phyloP scores from a whole-genome alignment of 108 stramenopile species.

The Nannochloropsis oceanica region DNA sequence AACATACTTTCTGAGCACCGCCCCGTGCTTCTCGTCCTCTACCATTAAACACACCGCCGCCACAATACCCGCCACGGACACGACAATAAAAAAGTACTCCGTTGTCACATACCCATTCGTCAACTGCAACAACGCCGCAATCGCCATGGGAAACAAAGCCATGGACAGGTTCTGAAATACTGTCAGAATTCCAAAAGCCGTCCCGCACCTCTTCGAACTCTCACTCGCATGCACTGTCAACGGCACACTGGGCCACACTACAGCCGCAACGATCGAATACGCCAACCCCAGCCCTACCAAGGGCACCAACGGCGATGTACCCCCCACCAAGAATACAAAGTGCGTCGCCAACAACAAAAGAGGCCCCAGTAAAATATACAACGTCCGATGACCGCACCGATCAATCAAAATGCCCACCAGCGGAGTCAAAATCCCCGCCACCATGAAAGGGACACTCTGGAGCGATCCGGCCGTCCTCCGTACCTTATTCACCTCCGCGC shows the following conservation, averaged over 20 bases:
- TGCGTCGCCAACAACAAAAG: not conserved
- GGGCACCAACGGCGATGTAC: not conserved
- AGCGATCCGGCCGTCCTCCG: slow-evolving; percentile 17
- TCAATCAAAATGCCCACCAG: slow-evolving; percentile 47
- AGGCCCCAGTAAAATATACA: not conserved
- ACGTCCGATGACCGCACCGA: not conserved
- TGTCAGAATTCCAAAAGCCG: slow-evolving; percentile 10
- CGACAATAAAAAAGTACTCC: not conserved
- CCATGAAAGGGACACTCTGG: slow-evolving; percentile 48
- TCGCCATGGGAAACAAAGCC: slow-evolving; percentile 8
- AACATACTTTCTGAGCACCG: not conserved
- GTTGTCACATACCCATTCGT: not conserved
- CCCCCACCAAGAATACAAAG: not conserved
- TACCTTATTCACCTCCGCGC: not conserved
- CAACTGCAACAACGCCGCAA: not conserved
- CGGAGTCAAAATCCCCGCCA: slow-evolving; percentile 40
- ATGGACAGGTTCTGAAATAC: slow-evolving; percentile 11
- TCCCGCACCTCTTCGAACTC: not conserved
- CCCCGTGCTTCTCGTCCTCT: not conserved
- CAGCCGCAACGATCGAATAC: slow-evolving; percentile 8
- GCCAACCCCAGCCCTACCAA: slow-evolving; percentile 13
- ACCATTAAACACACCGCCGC: not conserved
- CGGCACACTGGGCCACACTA: slow-evolving; percentile 16
- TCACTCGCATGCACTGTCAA: not conserved
- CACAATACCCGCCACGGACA: not conserved